Evolutionary conservation across 805 yeast species (phyloP), one percentile per base, ranked within the genome.

Genomic region (Phaffomyces thermotolerans): DNA sequence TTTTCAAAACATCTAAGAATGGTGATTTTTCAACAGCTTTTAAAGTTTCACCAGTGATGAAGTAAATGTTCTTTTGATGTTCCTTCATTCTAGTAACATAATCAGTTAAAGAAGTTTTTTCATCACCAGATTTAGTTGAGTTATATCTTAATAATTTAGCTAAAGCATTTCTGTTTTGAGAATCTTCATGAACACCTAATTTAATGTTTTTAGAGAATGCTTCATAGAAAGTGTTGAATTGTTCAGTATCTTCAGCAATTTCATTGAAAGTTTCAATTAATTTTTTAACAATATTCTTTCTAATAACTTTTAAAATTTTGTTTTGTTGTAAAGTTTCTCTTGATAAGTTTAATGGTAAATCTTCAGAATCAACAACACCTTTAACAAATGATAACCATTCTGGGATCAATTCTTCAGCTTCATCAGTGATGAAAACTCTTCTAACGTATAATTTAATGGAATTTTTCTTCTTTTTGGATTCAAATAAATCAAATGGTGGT

Each of bases 341-440:
- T 61, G 99, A 93, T 76, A 93, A 80, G 91, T 93, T 93, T 73
- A 93, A 84, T 72, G 99, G 99, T 72, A 93, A 79, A 74, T 93
- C 99, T 78, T 93, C 98, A 59, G 97, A 88, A 76, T 93, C 99
- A 53, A 93, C 99, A 71, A 93, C 99, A 83, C 99, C 99, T 76
- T 78, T 90, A 63, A 93, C 87, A 71, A 93, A 93, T 45, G 89
- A 75, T 67, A 93, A 81, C 99, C 99, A 93, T 71, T 93, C 98
- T 67, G 99, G 99, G 56, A 93, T 89, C 64, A 93, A 84, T 68
- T 93, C 98, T 72, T 95, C 99, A 66, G 98, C 97, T 63, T 93
- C 99, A 65, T 93, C 99, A 54, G 99, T 93, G 71, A 93, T 93
- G 84, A 93, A 93, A 57, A 93, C 99, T 76, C 98, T 93, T 73